Evolutionary conservation across 2,329 filamentous ascomycete species (phyloP), one percentile per base, ranked within the genome.

Genomic region (Colletotrichum destructivum): DNA sequence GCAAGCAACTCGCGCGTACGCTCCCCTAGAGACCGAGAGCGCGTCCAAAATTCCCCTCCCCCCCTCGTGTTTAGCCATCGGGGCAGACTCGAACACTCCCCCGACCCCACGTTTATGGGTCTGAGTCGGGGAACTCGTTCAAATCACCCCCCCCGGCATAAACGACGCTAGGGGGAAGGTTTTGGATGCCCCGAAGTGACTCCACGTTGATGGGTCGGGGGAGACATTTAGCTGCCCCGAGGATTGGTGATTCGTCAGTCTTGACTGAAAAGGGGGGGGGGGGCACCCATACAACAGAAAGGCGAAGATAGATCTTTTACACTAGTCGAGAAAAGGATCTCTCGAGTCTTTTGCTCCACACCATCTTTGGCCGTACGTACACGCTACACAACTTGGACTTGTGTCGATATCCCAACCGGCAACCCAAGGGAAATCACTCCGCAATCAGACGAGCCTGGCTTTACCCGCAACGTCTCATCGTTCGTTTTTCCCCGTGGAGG

Each of bases 141-240:
- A 26, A 26, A 26, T 26, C 26, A 26, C n/a, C 26, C 26, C 4
- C 26, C 26, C 26, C 26, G 26, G 23, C 12, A 9, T 79, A 55
- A 84, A 80, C 4, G 16, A 40, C 71, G 69, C 71, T 72, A 72
- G 72, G 72, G 72, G 65, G 38, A 74, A 66, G 69, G 8, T 60
- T 69, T 74, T 69, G 23, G 23, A 52, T 72, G 56, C 72, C 69
- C 72, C 72, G 69, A 74, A 12, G n/a, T 18, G 51, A 52, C 26
- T 26, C 38, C 40, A 47, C 13, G 12, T 21, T 26, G 26, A 26
- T 12, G 4, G 16, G 1, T 69, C 69, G 74, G 74, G 74, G 73
- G 47, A 62, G 49, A 0, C 0, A 40, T 74, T 75, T 77, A 76
- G 75, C 62, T 78, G 54, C 77, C 76, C 76, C 68, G 76, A 77